A percentile compares a stretch with the other conserved stretches of the same genome.
Evolutionary conservation across 495 filamentous ascomycete species (phyloP).

Genomic region (Daldinia concentrica): DNA sequence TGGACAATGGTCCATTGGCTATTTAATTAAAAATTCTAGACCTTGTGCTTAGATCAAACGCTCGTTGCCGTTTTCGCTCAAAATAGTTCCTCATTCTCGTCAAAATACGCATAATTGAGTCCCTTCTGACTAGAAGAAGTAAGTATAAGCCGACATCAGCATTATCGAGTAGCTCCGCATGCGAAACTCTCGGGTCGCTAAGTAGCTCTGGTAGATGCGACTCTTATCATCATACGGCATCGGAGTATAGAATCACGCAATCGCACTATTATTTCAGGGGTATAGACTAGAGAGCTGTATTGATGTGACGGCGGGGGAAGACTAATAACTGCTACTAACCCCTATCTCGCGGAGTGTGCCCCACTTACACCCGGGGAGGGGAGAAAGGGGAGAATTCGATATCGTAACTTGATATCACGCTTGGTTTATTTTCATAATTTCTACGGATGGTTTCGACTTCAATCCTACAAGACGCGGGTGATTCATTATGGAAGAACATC

Average conservation of each 20-base stretch:
- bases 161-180: not conserved
- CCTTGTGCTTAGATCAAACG: too few species aligned
- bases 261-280: slow-evolving; percentile 20
- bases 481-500: slow-evolving; percentile 28
- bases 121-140: not conserved
- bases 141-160: not conserved
- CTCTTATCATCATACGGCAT: slow-evolving; percentile 27
- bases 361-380: slow-evolving; percentile 5
- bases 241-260: slow-evolving; percentile 22
- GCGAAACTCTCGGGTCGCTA: slow-evolving; percentile 1
- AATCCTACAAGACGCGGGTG: not conserved
- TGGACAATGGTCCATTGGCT: too few species aligned
- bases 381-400: slow-evolving; percentile 1
- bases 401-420: not conserved
- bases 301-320: slow-evolving; percentile 30
- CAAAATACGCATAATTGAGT: not conserved
- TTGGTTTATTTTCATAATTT: not conserved
- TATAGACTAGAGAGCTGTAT: slow-evolving; percentile 8
- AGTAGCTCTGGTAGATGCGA: not conserved
- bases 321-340: slow-evolving; percentile 4
- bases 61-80: not conserved
- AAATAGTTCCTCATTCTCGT: not conserved
- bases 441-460: not conserved
- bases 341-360: slow-evolving; percentile 4
- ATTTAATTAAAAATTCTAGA: too few species aligned